Evolutionary conservation across 1,284 basidiomycete genomes (phyloP).

Genomic region (Mrakiaceae sp.): DNA sequence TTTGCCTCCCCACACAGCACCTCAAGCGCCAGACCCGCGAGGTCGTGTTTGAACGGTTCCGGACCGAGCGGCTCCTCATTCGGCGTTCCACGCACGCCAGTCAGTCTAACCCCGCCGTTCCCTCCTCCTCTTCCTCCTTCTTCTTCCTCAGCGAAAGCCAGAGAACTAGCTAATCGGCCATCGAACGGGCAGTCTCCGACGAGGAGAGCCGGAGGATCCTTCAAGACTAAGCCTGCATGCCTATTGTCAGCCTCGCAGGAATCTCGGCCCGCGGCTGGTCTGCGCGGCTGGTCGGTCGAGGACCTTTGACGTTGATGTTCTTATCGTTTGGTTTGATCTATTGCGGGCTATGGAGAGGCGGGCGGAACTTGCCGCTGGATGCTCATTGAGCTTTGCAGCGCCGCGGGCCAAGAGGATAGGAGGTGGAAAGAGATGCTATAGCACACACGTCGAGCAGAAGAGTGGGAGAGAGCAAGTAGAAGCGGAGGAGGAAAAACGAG

Average conservation of each 20-base stretch:
- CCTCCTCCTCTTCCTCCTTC: neutral
- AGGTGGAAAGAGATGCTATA: neutral
- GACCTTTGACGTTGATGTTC: neutral
- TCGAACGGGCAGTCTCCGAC: neutral
- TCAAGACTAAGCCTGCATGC: no score
- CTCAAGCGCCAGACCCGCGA: slow-evolving; percentile 27
- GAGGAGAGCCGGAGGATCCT: neutral
- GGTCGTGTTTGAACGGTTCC: slow-evolving; percentile 30
- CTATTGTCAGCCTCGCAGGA: no score
- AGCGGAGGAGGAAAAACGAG: neutral
- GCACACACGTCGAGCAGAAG: neutral
- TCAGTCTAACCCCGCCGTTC: neutral
- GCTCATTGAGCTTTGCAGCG: neutral
- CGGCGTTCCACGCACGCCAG: slow-evolving; percentile 5
- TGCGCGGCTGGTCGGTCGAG: neutral
- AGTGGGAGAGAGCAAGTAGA: neutral
- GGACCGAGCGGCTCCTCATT: slow-evolving; percentile 29
- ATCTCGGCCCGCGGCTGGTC: no score
- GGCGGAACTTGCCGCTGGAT: neutral
- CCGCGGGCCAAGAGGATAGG: neutral
- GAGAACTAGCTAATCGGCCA: neutral
- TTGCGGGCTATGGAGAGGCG: neutral
- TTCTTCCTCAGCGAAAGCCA: neutral
- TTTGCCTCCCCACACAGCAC: slow-evolving; percentile 11
- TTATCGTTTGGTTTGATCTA: neutral